These are phyloP conservation scores for Mycena haematopus DNA, from an alignment of 768 basidiomycete genomes.

Conservation along the genomic window DNA sequence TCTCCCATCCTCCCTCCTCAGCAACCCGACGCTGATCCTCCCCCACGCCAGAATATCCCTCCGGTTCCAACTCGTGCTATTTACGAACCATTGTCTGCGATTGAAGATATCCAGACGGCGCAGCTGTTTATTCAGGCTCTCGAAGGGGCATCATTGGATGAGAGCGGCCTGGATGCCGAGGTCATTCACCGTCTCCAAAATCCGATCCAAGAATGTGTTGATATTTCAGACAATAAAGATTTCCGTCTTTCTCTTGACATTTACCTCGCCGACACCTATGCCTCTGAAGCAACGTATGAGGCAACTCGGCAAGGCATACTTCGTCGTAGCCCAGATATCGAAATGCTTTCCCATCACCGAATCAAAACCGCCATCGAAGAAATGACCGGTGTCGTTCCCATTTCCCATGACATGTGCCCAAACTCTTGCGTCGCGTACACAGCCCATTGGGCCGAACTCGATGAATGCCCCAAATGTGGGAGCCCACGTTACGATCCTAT, in stretches of 20 bases:
- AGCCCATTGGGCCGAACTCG: not conserved
- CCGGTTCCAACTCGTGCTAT: not conserved
- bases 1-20: not conserved
- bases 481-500: not conserved
- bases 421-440: not conserved
- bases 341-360: not conserved
- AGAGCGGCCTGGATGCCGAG: not conserved
- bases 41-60: not conserved
- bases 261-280: constrained; percentile 22
- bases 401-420: not conserved
- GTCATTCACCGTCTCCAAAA: not conserved
- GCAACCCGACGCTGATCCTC: not conserved
- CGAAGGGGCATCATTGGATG: not conserved
- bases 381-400: not conserved
- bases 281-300: not conserved
- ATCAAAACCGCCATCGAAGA: not conserved
- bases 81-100: not conserved
- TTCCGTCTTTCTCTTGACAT: constrained; percentile 33
- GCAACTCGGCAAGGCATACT: not conserved
- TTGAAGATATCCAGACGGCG: not conserved
- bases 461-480: not conserved
- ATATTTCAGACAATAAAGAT: constrained; percentile 1
- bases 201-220: constrained; percentile 6
- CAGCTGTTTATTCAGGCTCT: not conserved
- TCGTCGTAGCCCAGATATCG: not conserved